A percentile compares a stretch with the other conserved stretches of the same genome.
Evolutionary conservation across 176 grass and related monocot species (phyloP).

Genomic region (Musa schizocarpa): DNA sequence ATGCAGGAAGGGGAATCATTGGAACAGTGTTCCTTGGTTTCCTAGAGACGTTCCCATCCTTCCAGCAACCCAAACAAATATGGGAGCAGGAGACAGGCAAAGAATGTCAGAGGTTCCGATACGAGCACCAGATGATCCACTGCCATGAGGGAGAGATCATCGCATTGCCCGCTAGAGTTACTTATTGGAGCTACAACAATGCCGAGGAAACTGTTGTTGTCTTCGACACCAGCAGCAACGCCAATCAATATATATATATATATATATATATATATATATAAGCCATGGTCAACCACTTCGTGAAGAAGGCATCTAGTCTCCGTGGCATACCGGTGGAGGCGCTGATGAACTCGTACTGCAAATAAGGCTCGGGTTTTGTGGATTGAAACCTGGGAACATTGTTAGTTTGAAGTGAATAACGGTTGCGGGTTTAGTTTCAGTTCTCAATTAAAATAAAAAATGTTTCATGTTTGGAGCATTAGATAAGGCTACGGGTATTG

Average conservation of each 20-base stretch:
- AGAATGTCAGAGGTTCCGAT: background rate
- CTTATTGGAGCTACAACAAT: constrained; percentile 17
- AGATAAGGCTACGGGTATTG: too few relatives aligned
- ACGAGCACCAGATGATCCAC: constrained; percentile 13
- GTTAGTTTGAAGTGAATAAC: too few relatives aligned
- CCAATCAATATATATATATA: background rate
- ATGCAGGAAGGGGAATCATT: constrained; percentile 22
- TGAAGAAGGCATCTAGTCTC: too few relatives aligned
- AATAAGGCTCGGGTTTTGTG: too few relatives aligned
- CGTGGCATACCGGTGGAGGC: too few relatives aligned
- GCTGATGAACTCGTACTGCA: too few relatives aligned
- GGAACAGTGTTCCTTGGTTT: constrained; percentile 19
- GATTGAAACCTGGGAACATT: too few relatives aligned
- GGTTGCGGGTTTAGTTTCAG: too few relatives aligned
- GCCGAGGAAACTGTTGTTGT: background rate
- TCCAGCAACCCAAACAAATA: background rate
- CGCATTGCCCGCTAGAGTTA: background rate
- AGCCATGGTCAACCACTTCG: too few relatives aligned
- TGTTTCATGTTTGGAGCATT: too few relatives aligned
- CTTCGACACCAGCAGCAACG: constrained; percentile 6
- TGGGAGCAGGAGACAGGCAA: background rate
- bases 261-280: too few relatives aligned
- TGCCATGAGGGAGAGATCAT: constrained; percentile 4
- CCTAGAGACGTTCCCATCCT: constrained; percentile 30
- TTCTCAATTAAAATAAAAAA: too few relatives aligned